These are phyloP conservation scores for Cerrena zonata DNA, from an alignment of 1,284 basidiomycete species.

Conservation along the genomic window DNA sequence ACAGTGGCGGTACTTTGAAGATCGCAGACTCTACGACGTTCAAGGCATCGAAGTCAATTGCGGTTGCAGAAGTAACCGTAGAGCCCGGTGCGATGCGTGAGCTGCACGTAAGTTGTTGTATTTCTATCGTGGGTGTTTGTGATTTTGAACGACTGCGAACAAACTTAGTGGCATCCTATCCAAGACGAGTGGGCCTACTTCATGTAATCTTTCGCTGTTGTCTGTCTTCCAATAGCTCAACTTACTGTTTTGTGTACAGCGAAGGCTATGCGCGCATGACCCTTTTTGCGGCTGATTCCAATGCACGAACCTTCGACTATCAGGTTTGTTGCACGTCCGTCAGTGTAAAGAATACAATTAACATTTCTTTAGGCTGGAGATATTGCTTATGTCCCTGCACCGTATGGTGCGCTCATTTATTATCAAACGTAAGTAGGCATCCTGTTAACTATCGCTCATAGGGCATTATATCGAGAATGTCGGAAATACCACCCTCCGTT, in stretches of 20 bases:
- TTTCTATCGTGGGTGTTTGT: too few relatives aligned
- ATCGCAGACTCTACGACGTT: slow-evolving; percentile 56
- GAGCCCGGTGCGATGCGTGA: slow-evolving; percentile 54
- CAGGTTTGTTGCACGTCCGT: slow-evolving; percentile 32
- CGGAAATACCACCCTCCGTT: slow-evolving; percentile 56
- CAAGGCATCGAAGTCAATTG: slow-evolving; percentile 47
- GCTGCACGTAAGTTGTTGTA: slow-evolving; percentile 47
- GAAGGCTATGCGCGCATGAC: slow-evolving; percentile 57
- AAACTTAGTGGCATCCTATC: slow-evolving; percentile 76
- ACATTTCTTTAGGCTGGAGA: slow-evolving; percentile 8
- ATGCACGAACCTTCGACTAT: slow-evolving; percentile 66
- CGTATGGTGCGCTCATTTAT: slow-evolving; percentile 45
- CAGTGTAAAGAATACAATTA: slow-evolving; percentile 15
- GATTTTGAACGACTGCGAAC: too few relatives aligned
- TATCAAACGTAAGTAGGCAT: too few relatives aligned
- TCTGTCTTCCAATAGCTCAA: too few relatives aligned
- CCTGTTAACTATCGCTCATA: too few relatives aligned
- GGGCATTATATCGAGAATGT: slow-evolving; percentile 68
- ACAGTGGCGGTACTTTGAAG: slow-evolving; percentile 53
- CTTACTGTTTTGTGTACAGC: slow-evolving; percentile 27
- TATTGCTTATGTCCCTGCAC: slow-evolving; percentile 45
- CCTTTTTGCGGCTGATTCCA: slow-evolving; percentile 55
- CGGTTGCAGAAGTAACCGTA: slow-evolving; percentile 52
- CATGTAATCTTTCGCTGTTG: slow-evolving; percentile 21
- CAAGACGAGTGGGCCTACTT: slow-evolving; percentile 49